phyloP scores from a whole-genome alignment of 2,329 filamentous ascomycete species.

The Pyrenophora graminea region DNA sequence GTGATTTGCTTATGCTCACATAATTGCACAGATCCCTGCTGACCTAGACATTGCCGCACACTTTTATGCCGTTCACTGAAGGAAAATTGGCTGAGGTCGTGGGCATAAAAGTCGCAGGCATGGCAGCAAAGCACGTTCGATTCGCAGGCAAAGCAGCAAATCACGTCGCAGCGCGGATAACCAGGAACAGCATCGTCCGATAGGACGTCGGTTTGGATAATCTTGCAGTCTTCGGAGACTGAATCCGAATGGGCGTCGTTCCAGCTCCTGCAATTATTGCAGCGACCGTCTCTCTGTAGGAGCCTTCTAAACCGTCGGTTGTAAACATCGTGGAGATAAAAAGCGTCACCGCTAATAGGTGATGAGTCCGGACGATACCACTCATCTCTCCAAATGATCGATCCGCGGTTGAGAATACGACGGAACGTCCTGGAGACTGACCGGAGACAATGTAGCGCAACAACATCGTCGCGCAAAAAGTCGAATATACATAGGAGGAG shows the following conservation, averaged over 20 bases:
- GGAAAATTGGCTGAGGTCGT: neutral
- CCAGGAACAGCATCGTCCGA: too few relatives aligned
- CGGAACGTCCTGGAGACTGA: neutral
- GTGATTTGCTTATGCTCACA: conserved; percentile 23
- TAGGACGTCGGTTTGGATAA: neutral
- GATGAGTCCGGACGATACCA: neutral
- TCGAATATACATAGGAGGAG: conserved; percentile 21
- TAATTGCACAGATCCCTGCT: conserved; percentile 22
- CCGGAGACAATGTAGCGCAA: neutral
- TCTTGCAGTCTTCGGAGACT: neutral
- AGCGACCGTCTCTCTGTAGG: neutral
- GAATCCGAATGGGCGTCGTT: neutral
- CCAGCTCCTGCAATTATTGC: neutral
- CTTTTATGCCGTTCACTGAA: too few relatives aligned
- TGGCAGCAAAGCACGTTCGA: neutral
- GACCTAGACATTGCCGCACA: conserved; percentile 16
- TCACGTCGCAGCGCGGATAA: too few relatives aligned
- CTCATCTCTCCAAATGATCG: too few relatives aligned
- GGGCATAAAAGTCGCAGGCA: neutral
- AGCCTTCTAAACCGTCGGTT: neutral
- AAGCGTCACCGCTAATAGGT: neutral
- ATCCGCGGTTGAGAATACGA: neutral
- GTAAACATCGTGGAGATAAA: neutral
- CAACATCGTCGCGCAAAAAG: conserved; percentile 8
- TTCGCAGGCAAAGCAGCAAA: neutral